Percentiles rank a stretch among this genome's conserved stretches.
These are phyloP conservation scores for Pseudoneurospora amorphoporcata DNA, from an alignment of 495 filamentous ascomycete genomes.

Conservation along the genomic window DNA sequence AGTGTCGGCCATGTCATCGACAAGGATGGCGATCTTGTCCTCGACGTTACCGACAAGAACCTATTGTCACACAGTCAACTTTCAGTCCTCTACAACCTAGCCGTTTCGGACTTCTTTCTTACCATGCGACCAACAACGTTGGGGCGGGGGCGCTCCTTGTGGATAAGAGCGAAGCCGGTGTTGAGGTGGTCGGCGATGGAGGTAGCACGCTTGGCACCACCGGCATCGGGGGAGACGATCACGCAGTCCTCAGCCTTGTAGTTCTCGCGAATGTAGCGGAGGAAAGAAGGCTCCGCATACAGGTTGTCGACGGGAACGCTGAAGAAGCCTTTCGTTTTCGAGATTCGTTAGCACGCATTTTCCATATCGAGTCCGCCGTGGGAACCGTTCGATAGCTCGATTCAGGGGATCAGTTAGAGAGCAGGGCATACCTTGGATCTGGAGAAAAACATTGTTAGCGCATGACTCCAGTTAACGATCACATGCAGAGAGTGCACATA, in stretches of 20 bases:
- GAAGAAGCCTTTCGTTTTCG: constrained; percentile 79
- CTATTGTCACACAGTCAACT: constrained; percentile 24
- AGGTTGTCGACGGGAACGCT: constrained; percentile 90
- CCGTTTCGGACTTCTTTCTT: constrained; percentile 52
- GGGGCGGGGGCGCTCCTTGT: constrained; percentile 91
- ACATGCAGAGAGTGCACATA: not conserved
- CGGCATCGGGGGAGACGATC: constrained; percentile 93
- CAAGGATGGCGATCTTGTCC: constrained; percentile 45
- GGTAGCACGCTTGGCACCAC: constrained; percentile 94
- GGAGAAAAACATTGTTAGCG: not conserved
- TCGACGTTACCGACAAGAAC: constrained; percentile 74
- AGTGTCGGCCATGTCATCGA: constrained; percentile 83
- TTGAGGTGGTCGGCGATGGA: constrained; percentile 91
- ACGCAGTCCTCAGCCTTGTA: constrained; percentile 74
- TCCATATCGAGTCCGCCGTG: not conserved
- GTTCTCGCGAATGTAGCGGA: constrained; percentile 86
- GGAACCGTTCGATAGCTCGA: not conserved
- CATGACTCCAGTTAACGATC: not conserved
- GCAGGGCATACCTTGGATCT: constrained; percentile 14
- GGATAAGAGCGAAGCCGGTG: constrained; percentile 93
- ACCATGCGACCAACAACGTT: constrained; percentile 98
- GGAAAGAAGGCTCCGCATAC: constrained; percentile 87
- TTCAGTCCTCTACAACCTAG: constrained; percentile 32
- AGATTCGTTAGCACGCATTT: not conserved
- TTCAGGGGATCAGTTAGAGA: not conserved